Percentiles rank a stretch among this genome's conserved stretches.
Evolutionary conservation across 768 basidiomycete genomes (phyloP).

Genomic region (Suillus tomentosus): DNA sequence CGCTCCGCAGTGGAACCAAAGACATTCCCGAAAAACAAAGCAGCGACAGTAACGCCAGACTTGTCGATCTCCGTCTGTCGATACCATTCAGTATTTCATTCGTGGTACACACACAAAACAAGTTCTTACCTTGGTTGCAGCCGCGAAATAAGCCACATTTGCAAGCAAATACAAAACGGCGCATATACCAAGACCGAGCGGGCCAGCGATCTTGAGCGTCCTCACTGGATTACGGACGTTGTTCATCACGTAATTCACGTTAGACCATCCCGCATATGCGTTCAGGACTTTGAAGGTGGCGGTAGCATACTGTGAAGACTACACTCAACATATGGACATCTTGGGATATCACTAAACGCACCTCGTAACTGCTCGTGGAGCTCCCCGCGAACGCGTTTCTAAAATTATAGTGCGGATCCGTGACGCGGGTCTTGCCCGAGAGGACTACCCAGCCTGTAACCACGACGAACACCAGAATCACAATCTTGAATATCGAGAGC

Average conservation of each 20-base stretch:
- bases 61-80: slow-evolving; percentile 45
- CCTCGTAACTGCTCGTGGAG: slow-evolving; percentile 52
- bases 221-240: slow-evolving; percentile 60
- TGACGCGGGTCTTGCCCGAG: slow-evolving; percentile 55
- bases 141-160: slow-evolving; percentile 59
- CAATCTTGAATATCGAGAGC: slow-evolving; percentile 55
- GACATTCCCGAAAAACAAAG: slow-evolving; percentile 60
- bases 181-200: slow-evolving; percentile 57
- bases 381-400: slow-evolving; percentile 57
- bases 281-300: slow-evolving; percentile 61
- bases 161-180: slow-evolving; percentile 55
- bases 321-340: not conserved
- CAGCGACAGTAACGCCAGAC: slow-evolving; percentile 57
- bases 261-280: slow-evolving; percentile 53
- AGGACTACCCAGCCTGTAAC: slow-evolving; percentile 64
- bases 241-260: slow-evolving; percentile 60
- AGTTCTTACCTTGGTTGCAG: slow-evolving; percentile 24
- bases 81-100: not conserved
- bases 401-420: slow-evolving; percentile 61
- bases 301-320: slow-evolving; percentile 53
- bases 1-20: slow-evolving; percentile 55
- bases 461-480: slow-evolving; percentile 55
- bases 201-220: slow-evolving; percentile 63
- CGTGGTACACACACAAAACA: not conserved
- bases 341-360: slow-evolving; percentile 15